phyloP scores from a whole-genome alignment of 2,329 filamentous ascomycete species.

The Fusarium agapanthi region DNA sequence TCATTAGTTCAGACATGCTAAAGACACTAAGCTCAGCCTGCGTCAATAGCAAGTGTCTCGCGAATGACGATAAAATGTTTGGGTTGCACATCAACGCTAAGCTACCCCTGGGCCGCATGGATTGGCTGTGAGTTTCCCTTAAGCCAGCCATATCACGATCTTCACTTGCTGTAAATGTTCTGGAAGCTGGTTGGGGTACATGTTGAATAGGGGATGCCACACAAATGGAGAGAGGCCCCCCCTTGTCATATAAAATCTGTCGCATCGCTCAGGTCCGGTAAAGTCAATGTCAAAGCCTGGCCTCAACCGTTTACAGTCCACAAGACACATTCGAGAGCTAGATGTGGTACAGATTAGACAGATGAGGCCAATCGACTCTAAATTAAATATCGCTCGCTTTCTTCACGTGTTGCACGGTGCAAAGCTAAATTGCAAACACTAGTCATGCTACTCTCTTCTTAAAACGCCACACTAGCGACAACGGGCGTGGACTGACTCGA shows the following conservation, averaged over 20 bases:
- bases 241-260: fast-evolving
- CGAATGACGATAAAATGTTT: not conserved
- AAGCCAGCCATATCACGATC: not conserved
- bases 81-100: not conserved
- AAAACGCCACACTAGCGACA: not conserved
- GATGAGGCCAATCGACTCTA: too few relatives aligned
- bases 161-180: not conserved
- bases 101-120: not conserved
- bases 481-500: not conserved
- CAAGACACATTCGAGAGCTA: not conserved
- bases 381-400: not conserved
- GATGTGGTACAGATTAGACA: not conserved
- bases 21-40: not conserved
- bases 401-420: not conserved
- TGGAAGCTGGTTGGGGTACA: not conserved
- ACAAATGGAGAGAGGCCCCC: not conserved
- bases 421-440: not conserved
- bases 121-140: not conserved
- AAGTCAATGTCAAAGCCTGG: too few relatives aligned
- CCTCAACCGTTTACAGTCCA: too few relatives aligned
- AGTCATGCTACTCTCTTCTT: not conserved
- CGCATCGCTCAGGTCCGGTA: not conserved
- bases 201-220: not conserved
- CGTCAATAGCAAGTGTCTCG: not conserved
- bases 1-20: not conserved